Percentiles rank a stretch among this genome's conserved stretches.
These are phyloP conservation scores for Raffaelea ambrosiae DNA, from an alignment of 2,329 filamentous ascomycete genomes.

Conservation along the genomic window DNA sequence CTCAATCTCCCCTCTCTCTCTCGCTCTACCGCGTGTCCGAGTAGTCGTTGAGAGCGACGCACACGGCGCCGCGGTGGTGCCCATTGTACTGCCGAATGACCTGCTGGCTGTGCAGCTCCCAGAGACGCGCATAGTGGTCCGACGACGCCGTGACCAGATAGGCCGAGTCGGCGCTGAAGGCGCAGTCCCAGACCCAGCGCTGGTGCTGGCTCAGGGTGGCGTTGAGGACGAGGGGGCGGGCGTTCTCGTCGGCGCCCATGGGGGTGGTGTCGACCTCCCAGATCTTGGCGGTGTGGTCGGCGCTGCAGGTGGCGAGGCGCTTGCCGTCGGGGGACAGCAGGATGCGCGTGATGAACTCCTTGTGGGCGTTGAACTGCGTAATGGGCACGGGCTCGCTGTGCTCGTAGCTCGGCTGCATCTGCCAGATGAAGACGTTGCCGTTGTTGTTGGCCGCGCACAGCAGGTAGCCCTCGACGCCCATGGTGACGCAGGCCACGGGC, in stretches of 20 bases:
- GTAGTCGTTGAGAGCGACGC: constrained; percentile 87
- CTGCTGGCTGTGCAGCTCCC: constrained; percentile 78
- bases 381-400: constrained; percentile 78
- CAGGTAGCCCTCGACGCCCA: constrained; percentile 87
- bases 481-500: constrained; percentile 86
- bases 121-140: constrained; percentile 85
- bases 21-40: constrained; percentile 41
- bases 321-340: constrained; percentile 89
- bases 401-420: constrained; percentile 75
- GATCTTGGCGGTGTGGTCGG: constrained; percentile 90
- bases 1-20: background rate
- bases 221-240: constrained; percentile 67
- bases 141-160: constrained; percentile 91
- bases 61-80: constrained; percentile 84
- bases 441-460: constrained; percentile 90
- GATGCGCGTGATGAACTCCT: constrained; percentile 86
- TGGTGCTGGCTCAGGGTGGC: constrained; percentile 85
- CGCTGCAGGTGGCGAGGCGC: constrained; percentile 86
- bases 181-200: constrained; percentile 96
- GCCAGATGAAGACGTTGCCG: constrained; percentile 98
- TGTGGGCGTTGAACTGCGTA: constrained; percentile 83
- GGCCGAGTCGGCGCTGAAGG: constrained; percentile 86
- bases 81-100: constrained; percentile 95
- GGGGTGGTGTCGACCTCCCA: constrained; percentile 81
- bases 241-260: constrained; percentile 25